Evolutionary conservation across 768 basidiomycete genomes (phyloP).

Genomic region (Pleurotus eryngii): DNA sequence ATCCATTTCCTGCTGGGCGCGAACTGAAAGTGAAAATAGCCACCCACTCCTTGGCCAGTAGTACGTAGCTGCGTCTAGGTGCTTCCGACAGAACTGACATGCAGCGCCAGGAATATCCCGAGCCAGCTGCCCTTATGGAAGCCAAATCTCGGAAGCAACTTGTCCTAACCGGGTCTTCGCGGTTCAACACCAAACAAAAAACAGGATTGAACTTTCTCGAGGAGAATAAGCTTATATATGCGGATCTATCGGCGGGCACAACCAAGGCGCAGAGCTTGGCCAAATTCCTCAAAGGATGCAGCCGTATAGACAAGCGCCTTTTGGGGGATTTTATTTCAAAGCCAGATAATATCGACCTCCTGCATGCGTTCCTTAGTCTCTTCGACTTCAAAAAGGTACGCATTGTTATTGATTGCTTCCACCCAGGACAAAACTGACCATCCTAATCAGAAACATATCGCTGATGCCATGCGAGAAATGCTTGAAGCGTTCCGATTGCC

Average conservation of each 20-base stretch:
- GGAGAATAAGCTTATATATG: slow-evolving; percentile 86
- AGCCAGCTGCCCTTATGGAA: slow-evolving; percentile 54
- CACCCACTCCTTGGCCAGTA: slow-evolving; percentile 55
- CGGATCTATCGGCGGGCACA: slow-evolving; percentile 52
- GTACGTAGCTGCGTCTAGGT: slow-evolving; percentile 37
- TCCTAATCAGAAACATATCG: slow-evolving; percentile 75
- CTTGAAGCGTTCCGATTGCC: slow-evolving; percentile 93
- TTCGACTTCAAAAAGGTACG: slow-evolving; percentile 88
- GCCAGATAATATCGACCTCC: slow-evolving; percentile 79
- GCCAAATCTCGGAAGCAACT: slow-evolving; percentile 85
- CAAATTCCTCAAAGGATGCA: slow-evolving; percentile 78
- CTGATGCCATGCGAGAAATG: slow-evolving; percentile 93
- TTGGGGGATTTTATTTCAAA: slow-evolving; percentile 92
- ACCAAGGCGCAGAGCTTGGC: slow-evolving; percentile 72
- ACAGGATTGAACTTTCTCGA: slow-evolving; percentile 86
- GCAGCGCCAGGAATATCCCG: slow-evolving; percentile 45
- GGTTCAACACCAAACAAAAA: slow-evolving; percentile 94
- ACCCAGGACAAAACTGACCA: too few relatives aligned
- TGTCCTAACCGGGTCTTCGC: slow-evolving; percentile 75
- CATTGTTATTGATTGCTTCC: slow-evolving; percentile 2
- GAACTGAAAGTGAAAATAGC: slow-evolving; percentile 22
- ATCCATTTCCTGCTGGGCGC: slow-evolving; percentile 11
- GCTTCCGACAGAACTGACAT: neutral
- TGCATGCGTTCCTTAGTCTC: slow-evolving; percentile 82
- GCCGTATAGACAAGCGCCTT: slow-evolving; percentile 86